phyloP scores from a whole-genome alignment of 2,329 filamentous ascomycete genomes.

The Aspergillus sclerotialis region DNA sequence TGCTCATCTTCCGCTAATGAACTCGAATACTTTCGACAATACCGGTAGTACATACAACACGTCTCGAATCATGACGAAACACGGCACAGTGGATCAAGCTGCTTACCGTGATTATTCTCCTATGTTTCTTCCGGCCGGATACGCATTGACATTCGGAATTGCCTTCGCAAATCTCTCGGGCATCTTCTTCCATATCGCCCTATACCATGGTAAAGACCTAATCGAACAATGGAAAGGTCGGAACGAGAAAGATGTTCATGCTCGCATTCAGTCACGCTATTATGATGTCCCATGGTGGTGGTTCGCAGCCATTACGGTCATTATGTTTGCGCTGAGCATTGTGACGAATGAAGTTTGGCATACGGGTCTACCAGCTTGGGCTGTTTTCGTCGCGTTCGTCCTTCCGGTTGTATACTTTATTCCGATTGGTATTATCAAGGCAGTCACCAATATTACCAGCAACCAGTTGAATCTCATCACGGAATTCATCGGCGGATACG shows the following conservation, averaged over 20 bases:
- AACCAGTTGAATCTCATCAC: conserved; percentile 43
- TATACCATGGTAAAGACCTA: conserved; percentile 33
- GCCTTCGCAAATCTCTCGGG: conserved; percentile 62
- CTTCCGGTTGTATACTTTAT: conserved; percentile 42
- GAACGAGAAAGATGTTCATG: conserved; percentile 34
- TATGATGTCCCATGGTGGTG: conserved; percentile 40
- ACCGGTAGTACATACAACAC: conserved; percentile 55
- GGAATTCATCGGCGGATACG: conserved; percentile 44
- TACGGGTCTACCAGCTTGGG: conserved; percentile 41
- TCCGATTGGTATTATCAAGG: conserved; percentile 43
- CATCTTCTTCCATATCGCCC: conserved; percentile 35
- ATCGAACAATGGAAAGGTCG: conserved; percentile 28
- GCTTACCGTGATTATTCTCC: conserved; percentile 61
- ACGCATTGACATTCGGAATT: conserved; percentile 49
- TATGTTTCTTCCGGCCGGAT: conserved; percentile 58
- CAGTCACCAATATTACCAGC: conserved; percentile 42
- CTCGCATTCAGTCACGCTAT: conserved; percentile 37
- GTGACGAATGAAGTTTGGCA: conserved; percentile 38
- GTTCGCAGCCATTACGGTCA: conserved; percentile 33
- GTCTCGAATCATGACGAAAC: conserved; percentile 49
- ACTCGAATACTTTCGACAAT: conserved; percentile 58
- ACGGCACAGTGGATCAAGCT: conserved; percentile 51
- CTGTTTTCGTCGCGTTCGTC: conserved; percentile 38
- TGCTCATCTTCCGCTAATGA: conserved; percentile 57
- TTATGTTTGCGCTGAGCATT: conserved; percentile 31